These are phyloP conservation scores for Serendipita indica DNA, from an alignment of 768 basidiomycete species.

Conservation along the genomic window DNA sequence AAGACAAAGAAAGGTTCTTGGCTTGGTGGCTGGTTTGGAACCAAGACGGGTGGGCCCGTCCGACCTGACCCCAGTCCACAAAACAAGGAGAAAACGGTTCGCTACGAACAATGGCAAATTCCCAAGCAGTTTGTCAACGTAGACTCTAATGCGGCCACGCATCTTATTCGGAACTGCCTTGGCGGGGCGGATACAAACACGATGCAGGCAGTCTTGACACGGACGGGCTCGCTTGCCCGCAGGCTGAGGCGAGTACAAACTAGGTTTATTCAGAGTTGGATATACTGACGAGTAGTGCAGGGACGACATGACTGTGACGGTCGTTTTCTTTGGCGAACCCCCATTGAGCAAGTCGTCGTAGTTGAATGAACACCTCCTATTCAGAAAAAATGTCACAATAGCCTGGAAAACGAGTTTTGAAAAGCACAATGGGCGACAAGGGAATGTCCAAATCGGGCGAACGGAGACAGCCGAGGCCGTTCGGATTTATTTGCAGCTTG, in stretches of 20 bases:
- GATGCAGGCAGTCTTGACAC: slow-evolving; percentile 26
- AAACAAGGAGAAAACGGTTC: slow-evolving; percentile 22
- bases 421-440: too few relatives aligned
- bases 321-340: slow-evolving; percentile 16
- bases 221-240: slow-evolving; percentile 27
- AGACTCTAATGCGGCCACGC: slow-evolving; percentile 34
- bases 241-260: slow-evolving; percentile 25
- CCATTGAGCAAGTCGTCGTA: too few relatives aligned
- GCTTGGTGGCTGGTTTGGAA: neutral
- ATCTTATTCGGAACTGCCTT: slow-evolving; percentile 39
- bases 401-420: too few relatives aligned
- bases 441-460: too few relatives aligned
- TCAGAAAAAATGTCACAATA: too few relatives aligned
- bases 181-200: slow-evolving; percentile 36
- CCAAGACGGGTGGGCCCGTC: slow-evolving; percentile 23
- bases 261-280: neutral
- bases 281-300: slow-evolving; percentile 14
- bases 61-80: slow-evolving; percentile 15
- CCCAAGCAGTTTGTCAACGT: slow-evolving; percentile 29
- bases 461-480: too few relatives aligned
- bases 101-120: slow-evolving; percentile 26
- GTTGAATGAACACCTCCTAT: too few relatives aligned
- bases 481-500: too few relatives aligned
- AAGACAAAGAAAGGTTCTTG: slow-evolving; percentile 12
- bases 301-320: slow-evolving; percentile 24